A percentile compares a stretch with the other conserved stretches of the same genome.
Evolutionary conservation across 345 rosid genomes (phyloP).

Genomic region (Gossypium arboreum): DNA sequence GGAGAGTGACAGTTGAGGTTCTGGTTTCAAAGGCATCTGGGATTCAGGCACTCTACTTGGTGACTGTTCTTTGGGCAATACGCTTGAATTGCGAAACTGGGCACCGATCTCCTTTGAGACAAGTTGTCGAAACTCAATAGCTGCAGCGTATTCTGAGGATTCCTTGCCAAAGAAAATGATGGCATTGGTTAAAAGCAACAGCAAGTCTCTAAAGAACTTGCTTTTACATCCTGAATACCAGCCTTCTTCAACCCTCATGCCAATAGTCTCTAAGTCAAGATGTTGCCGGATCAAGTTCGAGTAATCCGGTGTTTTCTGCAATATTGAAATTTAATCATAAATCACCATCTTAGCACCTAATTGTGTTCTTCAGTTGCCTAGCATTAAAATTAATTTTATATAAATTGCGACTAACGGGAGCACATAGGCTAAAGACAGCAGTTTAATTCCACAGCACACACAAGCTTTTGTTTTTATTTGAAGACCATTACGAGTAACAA

Average conservation of each 20-base stretch:
- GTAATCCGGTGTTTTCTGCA: conserved; percentile 52
- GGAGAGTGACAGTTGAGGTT: conserved; percentile 22
- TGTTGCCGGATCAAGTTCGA: conserved; percentile 45
- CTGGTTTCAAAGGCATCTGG: conserved; percentile 18
- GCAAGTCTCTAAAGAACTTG: conserved; percentile 51
- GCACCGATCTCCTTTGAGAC: conserved; percentile 40
- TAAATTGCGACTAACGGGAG: not conserved
- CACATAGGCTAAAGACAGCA: not conserved
- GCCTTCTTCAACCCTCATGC: conserved; percentile 41
- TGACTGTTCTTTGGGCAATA: conserved; percentile 20
- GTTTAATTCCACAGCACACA: not conserved
- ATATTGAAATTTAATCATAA: not conserved
- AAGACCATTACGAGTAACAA: not conserved
- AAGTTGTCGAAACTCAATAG: conserved; percentile 41
- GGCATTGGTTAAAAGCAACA: conserved; percentile 58
- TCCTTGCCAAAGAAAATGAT: conserved; percentile 37
- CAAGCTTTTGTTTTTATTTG: not conserved
- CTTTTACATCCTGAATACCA: conserved; percentile 38
- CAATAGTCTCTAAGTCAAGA: conserved; percentile 47
- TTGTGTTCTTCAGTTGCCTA: too few species aligned
- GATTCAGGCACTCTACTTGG: conserved; percentile 1
- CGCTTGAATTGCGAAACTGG: conserved; percentile 22
- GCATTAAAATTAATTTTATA: not conserved
- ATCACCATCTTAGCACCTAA: too few species aligned
- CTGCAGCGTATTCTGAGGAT: conserved; percentile 41